Evolutionary conservation across 805 yeast genomes (phyloP).

Genomic region (Candida mattraensis): DNA sequence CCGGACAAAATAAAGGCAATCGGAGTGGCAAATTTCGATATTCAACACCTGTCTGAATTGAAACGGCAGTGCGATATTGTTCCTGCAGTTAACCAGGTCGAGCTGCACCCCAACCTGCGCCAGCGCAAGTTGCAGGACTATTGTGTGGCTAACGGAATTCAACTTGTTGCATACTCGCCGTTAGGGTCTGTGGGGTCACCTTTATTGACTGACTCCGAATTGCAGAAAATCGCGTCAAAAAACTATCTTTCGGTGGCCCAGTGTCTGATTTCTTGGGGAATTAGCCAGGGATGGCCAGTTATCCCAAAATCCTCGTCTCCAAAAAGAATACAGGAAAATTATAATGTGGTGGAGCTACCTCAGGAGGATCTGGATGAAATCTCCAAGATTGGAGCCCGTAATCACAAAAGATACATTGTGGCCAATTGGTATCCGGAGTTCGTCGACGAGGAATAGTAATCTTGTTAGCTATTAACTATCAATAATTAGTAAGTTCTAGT

Average conservation of each 20-base stretch:
- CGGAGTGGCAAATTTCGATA: slow-evolving; percentile 42
- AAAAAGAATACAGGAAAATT: slow-evolving; percentile 36
- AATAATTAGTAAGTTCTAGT: too few species aligned
- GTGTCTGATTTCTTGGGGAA: slow-evolving; percentile 46
- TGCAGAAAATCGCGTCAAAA: slow-evolving; percentile 49
- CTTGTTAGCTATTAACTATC: too few species aligned
- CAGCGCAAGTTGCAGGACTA: slow-evolving; percentile 35
- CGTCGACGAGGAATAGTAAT: too few species aligned
- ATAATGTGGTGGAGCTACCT: slow-evolving; percentile 34
- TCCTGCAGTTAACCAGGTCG: slow-evolving; percentile 48
- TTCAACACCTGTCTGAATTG: slow-evolving; percentile 34
- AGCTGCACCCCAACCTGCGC: slow-evolving; percentile 43
- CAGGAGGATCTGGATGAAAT: slow-evolving; percentile 33
- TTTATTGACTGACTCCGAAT: slow-evolving; percentile 32
- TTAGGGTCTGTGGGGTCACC: slow-evolving; percentile 45
- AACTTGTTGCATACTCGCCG: slow-evolving; percentile 43
- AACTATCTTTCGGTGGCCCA: slow-evolving; percentile 49
- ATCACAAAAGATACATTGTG: background rate
- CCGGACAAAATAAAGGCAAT: slow-evolving; percentile 41
- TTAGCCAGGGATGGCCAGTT: slow-evolving; percentile 33
- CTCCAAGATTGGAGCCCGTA: slow-evolving; percentile 10
- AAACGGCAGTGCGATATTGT: slow-evolving; percentile 33
- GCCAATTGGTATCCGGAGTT: background rate
- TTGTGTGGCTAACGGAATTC: slow-evolving; percentile 32
- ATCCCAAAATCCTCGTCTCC: slow-evolving; percentile 42